Evolutionary conservation across 1,284 basidiomycete genomes (phyloP).

Genomic region (Ceratobasidium sp.): DNA sequence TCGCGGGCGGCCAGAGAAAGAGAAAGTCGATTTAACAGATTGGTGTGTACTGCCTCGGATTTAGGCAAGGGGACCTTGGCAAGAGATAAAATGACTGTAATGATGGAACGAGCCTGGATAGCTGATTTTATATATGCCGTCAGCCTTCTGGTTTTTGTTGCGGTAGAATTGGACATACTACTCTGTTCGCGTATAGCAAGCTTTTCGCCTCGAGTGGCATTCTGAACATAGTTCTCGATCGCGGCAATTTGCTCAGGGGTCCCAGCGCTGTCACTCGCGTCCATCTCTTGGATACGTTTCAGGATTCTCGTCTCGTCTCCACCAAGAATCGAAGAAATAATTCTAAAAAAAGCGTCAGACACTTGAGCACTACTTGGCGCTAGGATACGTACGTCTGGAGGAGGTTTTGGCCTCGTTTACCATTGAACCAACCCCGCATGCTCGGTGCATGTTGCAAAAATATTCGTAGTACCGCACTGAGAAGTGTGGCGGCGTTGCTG

Average conservation of each 20-base stretch:
- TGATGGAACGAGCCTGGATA: conserved; percentile 9
- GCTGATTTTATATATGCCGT: not conserved
- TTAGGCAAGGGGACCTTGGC: conserved; percentile 8
- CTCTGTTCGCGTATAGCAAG: conserved; percentile 30
- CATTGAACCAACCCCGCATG: conserved; percentile 27
- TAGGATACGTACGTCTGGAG: conserved; percentile 25
- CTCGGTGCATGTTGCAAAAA: conserved; percentile 37
- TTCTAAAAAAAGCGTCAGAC: not conserved
- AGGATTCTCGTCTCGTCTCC: conserved; percentile 30
- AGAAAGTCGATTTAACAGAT: conserved; percentile 26
- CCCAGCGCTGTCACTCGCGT: conserved; percentile 14
- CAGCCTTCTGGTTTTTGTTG: not conserved
- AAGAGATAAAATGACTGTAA: conserved; percentile 17
- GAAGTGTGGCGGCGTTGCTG: conserved; percentile 29
- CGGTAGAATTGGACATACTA: not conserved
- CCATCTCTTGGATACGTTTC: conserved; percentile 26
- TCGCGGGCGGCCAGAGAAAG: conserved; percentile 24
- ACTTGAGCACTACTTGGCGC: not conserved
- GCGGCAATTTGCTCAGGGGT: conserved; percentile 34
- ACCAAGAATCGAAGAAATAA: conserved; percentile 33
- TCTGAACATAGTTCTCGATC: conserved; percentile 28
- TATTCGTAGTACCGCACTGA: conserved; percentile 35
- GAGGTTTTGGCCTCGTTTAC: conserved; percentile 29
- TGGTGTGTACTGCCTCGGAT: conserved; percentile 25
- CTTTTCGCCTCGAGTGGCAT: conserved; percentile 27